Evolutionary conservation across 2,329 filamentous ascomycete genomes (phyloP).

Genomic region (Rhynchosporium graminicola): DNA sequence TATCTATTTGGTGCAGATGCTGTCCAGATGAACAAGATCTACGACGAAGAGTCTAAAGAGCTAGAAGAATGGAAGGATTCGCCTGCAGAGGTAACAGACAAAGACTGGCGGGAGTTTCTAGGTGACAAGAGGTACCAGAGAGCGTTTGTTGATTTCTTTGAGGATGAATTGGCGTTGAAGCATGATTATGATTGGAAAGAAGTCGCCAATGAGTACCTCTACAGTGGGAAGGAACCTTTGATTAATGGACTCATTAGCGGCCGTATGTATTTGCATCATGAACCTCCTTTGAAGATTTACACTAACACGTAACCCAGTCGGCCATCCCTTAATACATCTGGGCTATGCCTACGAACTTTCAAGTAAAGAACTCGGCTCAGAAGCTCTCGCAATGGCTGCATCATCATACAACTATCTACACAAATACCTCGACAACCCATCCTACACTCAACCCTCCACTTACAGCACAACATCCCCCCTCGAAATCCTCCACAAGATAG

Average conservation of each 20-base stretch:
- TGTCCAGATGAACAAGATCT: slow-evolving; percentile 75
- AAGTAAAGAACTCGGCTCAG: slow-evolving; percentile 82
- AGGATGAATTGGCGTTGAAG: slow-evolving; percentile 77
- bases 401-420: slow-evolving; percentile 60
- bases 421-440: slow-evolving; percentile 70
- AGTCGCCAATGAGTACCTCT: slow-evolving; percentile 75
- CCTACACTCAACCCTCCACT: slow-evolving; percentile 66
- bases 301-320: slow-evolving; percentile 56
- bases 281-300: background rate
- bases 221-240: slow-evolving; percentile 72
- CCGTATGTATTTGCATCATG: slow-evolving; percentile 53
- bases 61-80: slow-evolving; percentile 82
- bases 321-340: slow-evolving; percentile 89
- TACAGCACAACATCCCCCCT: slow-evolving; percentile 63
- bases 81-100: slow-evolving; percentile 76
- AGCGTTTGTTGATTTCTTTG: slow-evolving; percentile 92
- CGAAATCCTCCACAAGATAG: slow-evolving; percentile 70
- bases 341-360: slow-evolving; percentile 91
- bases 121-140: slow-evolving; percentile 81
- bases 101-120: slow-evolving; percentile 85
- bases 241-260: slow-evolving; percentile 79
- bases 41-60: slow-evolving; percentile 70
- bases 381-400: slow-evolving; percentile 73
- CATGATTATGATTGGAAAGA: slow-evolving; percentile 80
- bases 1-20: slow-evolving; percentile 79